Percentiles rank a stretch among this genome's conserved stretches.
phyloP scores from a whole-genome alignment of 75 land plant species.

The Sequoia sempervirens region DNA sequence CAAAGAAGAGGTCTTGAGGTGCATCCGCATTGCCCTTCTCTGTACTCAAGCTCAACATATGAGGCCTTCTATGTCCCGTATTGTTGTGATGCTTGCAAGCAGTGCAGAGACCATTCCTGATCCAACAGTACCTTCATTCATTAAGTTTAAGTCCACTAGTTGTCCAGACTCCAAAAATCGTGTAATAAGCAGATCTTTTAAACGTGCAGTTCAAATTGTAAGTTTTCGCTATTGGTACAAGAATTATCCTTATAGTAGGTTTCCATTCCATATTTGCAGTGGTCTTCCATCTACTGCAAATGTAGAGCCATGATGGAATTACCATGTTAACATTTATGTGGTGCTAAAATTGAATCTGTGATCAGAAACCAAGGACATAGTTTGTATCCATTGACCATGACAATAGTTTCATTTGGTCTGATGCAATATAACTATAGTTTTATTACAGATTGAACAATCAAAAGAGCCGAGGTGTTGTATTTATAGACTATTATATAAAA shows the following conservation, averaged over 20 bases:
- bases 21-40: slow-evolving; percentile 7
- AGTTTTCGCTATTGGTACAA: not conserved
- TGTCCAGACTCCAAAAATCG: not conserved
- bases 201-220: not conserved
- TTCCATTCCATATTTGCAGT: not conserved
- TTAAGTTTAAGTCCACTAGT: not conserved
- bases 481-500: not conserved
- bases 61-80: not conserved
- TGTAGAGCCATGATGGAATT: not conserved
- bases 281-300: not conserved
- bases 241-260: not conserved
- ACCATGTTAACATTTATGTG: not conserved
- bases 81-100: slow-evolving; percentile 5
- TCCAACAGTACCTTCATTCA: slow-evolving; percentile 1
- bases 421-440: not conserved
- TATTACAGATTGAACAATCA: not conserved
- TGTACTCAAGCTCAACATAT: slow-evolving; percentile 3
- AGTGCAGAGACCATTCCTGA: not conserved
- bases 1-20: not conserved
- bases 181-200: not conserved
- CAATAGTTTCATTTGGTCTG: not conserved
- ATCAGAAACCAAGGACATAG: not conserved
- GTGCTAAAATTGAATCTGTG: not conserved
- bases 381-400: not conserved
- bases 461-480: not conserved